Evolutionary conservation across 371 early-diverging fungal genomes (phyloP).

Genomic region (Parasitella parasitica): DNA sequence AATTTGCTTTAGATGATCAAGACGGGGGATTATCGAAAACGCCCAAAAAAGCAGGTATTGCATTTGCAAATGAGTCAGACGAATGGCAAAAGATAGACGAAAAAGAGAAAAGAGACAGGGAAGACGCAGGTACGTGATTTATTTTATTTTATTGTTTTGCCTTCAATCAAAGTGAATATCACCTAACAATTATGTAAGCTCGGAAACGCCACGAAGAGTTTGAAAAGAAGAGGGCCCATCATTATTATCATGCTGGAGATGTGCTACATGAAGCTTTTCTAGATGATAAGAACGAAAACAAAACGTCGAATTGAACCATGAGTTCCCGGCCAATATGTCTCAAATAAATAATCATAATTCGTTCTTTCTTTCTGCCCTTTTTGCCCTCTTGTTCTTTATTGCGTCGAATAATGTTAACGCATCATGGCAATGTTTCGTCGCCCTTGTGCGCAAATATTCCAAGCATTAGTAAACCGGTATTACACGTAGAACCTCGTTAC

Average conservation of each 20-base stretch:
- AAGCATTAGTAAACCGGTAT: not conserved
- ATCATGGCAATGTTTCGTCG: not conserved
- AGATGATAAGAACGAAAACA: not conserved
- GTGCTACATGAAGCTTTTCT: conserved; percentile 20
- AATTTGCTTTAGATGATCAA: conserved; percentile 36
- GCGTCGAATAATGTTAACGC: not conserved
- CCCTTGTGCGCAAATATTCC: not conserved
- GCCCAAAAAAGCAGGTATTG: conserved; percentile 13
- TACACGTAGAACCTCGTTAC: not conserved
- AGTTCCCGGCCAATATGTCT: not conserved
- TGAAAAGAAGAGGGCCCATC: conserved; percentile 67
- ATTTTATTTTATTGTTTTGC: too few relatives aligned
- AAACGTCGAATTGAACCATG: not conserved
- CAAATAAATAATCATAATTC: not conserved
- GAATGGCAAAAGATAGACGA: conserved; percentile 46
- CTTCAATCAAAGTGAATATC: not conserved
- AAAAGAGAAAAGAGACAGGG: conserved; percentile 22
- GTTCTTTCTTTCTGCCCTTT: not conserved
- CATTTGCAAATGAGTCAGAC: conserved; percentile 26
- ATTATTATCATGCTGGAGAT: conserved; percentile 66
- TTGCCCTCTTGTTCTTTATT: not conserved
- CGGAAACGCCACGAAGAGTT: conserved; percentile 61
- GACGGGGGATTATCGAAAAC: conserved; percentile 4
- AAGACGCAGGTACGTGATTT: conserved; percentile 26
- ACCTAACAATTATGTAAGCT: conserved; percentile 4